Base-by-base conservation (phyloP, 2,329 filamentous ascomycete species). In the Fusarium sp. region DNA sequence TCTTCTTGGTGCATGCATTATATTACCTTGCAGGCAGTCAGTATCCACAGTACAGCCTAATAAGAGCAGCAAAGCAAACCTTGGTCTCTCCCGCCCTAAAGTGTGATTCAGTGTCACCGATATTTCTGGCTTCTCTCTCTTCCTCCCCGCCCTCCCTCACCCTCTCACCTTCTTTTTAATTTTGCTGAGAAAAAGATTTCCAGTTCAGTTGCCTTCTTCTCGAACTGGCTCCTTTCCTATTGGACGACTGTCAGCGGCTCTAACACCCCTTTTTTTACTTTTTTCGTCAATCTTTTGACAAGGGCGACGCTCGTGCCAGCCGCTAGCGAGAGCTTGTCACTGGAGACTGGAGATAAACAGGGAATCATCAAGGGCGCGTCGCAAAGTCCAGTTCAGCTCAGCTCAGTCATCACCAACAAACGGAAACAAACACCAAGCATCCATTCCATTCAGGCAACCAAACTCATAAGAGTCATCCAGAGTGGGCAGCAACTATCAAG, bases 281-380 rank as follows among this genome's bases (percentile, higher is more conserved):
- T 57, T 63, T 63, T 59, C 53, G 66, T 56, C 50, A 60, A 58
- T 68, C 61, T 53, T 53, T 58, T 59, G 41, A 70, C 69, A 72
- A 70, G 67, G 67, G 66, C 68, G 52, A 47, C 66, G 69, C 72
- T 63, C 71, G 71, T 70, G 71, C 71, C 61, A 71, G 58, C 51
- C 71, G 63, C 71, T 73, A 73, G 70, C 40, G 57, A 63, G 66
- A 66, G 56, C 70, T 69, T 72, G 68, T 65, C 66, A 60, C 47
- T 63, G 15, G 20, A 41, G n/a, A 42, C 36, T 56, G 61, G 66
- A 58, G 61, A 71, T 68, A 63, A 72, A 64, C 72, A 69, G 70
- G 72, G 66, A 51, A 74, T 71, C 63, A 45, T 54, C 40, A 56
- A 55, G 42, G 62, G 67, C 72, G 72, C 72, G 72, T 74, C 66